A percentile compares a stretch with the other conserved stretches of the same genome.
These are phyloP conservation scores for Eucalyptus virginea DNA, from an alignment of 345 rosid genomes.

Conservation along the genomic window DNA sequence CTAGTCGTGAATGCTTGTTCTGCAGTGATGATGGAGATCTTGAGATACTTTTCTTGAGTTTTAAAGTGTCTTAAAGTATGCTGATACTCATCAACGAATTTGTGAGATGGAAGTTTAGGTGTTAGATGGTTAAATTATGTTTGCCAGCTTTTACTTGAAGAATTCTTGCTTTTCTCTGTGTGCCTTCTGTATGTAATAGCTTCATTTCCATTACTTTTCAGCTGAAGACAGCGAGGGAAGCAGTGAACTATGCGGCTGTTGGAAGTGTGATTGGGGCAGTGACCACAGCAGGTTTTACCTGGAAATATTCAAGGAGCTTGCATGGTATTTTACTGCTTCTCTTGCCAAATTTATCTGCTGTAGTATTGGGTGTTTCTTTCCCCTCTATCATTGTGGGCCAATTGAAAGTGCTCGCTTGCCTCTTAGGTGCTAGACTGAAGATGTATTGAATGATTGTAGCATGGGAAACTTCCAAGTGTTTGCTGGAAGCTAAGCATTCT, in stretches of 20 bases:
- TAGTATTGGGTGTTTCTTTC: not conserved
- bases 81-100: not conserved
- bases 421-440: not conserved
- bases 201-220: conserved; percentile 9
- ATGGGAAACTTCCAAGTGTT: not conserved
- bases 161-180: not conserved
- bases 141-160: not conserved
- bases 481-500: not conserved
- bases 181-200: not conserved
- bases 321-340: conserved; percentile 41
- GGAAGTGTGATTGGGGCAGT: conserved; percentile 71
- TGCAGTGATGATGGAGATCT: not conserved
- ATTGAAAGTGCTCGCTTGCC: not conserved
- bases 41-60: not conserved
- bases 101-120: not conserved
- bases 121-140: not conserved
- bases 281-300: conserved; percentile 71
- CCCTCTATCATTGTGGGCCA: not conserved
- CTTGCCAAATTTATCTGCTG: not conserved
- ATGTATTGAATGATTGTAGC: not conserved
- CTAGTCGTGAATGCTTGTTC: not conserved
- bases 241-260: conserved; percentile 29
- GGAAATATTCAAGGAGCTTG: conserved; percentile 81
- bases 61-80: not conserved
- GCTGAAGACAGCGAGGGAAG: conserved; percentile 86